Conservation (phyloP, 768 basidiomycete species). For the Collybia nuda region DNA sequence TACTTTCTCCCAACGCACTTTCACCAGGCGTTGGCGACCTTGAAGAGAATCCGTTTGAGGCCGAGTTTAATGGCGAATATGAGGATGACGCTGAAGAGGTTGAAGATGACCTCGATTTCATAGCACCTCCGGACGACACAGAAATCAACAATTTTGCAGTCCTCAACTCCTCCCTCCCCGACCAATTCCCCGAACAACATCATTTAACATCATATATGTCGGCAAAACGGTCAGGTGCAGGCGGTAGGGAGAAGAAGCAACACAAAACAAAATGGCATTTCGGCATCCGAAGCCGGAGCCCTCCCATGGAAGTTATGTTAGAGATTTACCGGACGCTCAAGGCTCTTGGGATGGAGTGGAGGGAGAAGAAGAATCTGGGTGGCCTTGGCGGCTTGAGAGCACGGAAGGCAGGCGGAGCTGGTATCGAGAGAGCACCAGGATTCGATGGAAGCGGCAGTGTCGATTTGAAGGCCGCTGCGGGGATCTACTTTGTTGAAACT, state of each 20-base stretch:
- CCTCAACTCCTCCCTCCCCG: slow-evolving; percentile 83
- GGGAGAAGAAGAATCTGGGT: slow-evolving; percentile 80
- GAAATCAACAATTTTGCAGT: slow-evolving; percentile 72
- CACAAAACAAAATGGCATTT: slow-evolving; percentile 96
- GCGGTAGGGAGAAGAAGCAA: slow-evolving; percentile 57
- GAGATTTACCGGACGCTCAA: slow-evolving; percentile 95
- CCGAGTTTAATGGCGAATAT: slow-evolving; percentile 66
- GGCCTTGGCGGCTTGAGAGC: slow-evolving; percentile 59
- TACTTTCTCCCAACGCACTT: slow-evolving; percentile 63
- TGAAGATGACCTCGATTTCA: slow-evolving; percentile 38
- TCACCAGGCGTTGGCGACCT: slow-evolving; percentile 61
- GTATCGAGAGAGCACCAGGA: slow-evolving; percentile 62
- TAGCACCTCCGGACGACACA: slow-evolving; percentile 29
- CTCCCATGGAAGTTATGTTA: slow-evolving; percentile 99
- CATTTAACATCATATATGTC: slow-evolving; percentile 70
- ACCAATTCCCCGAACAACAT: slow-evolving; percentile 59
- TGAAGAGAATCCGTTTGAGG: slow-evolving; percentile 80
- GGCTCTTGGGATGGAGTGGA: slow-evolving; percentile 96
- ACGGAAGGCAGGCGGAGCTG: slow-evolving; percentile 28
- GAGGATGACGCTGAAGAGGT: slow-evolving; percentile 40
- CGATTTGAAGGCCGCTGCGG: slow-evolving; percentile 67
- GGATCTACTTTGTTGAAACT: slow-evolving; percentile 93
- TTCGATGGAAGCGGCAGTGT: slow-evolving; percentile 60
- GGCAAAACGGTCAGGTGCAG: slow-evolving; percentile 44
- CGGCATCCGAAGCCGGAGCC: slow-evolving; percentile 90